Evolutionary conservation across 2,329 filamentous ascomycete genomes (phyloP).

Genomic region (Alternaria conjuncta): DNA sequence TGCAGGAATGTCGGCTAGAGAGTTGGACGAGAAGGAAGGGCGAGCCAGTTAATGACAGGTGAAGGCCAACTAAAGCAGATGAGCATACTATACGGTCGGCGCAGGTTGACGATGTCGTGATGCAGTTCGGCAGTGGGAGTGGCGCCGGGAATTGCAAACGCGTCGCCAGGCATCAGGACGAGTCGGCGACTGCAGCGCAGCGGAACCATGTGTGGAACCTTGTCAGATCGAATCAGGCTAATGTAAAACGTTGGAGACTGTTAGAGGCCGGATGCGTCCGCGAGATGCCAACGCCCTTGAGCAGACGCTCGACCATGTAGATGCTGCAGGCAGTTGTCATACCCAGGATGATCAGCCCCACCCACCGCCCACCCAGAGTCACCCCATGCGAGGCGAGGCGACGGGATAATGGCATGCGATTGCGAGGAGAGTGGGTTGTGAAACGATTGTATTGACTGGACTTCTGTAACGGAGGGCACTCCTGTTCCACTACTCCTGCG

Average conservation of each 20-base stretch:
- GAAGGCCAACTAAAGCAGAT: constrained; percentile 6
- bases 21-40: constrained; percentile 15
- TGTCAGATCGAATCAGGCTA: constrained; percentile 47
- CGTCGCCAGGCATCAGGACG: constrained; percentile 15
- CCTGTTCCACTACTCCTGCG: constrained; percentile 25
- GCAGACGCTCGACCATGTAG: background rate
- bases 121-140: constrained; percentile 22
- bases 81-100: constrained; percentile 2
- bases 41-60: constrained; percentile 12
- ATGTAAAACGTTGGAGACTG: constrained; percentile 40
- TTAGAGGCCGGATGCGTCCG: constrained; percentile 42
- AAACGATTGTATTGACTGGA: constrained; percentile 16
- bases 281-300: constrained; percentile 16
- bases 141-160: constrained; percentile 20
- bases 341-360: background rate
- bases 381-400: constrained; percentile 1
- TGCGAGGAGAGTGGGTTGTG: constrained; percentile 9
- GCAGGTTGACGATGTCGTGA: constrained; percentile 15
- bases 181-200: constrained; percentile 17
- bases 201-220: constrained; percentile 28
- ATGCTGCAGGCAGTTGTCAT: constrained; percentile 4
- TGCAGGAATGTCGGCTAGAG: constrained; percentile 22
- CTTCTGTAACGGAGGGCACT: constrained; percentile 21
- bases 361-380: background rate
- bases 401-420: constrained; percentile 5